A percentile compares a stretch with the other conserved stretches of the same genome.
Evolutionary conservation across 148 eudicot species (phyloP).

Genomic region (Spergularia bocconei): DNA sequence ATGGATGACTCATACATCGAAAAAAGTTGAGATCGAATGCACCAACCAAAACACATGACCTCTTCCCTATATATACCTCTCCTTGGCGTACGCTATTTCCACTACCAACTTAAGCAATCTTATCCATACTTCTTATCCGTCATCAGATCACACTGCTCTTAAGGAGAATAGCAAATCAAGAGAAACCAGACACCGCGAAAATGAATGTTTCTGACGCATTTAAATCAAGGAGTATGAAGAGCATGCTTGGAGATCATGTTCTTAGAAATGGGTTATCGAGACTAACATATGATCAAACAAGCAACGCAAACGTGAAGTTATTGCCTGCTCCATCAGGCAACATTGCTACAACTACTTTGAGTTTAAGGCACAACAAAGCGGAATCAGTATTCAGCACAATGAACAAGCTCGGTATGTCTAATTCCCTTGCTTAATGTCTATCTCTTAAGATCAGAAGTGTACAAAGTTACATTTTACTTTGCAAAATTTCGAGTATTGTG

Average conservation of each 20-base stretch:
- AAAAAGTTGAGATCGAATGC: background rate
- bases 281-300: background rate
- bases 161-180: background rate
- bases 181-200: background rate
- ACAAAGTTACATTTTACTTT: background rate
- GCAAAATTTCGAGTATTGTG: background rate
- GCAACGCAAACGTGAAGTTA: background rate
- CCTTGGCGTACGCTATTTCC: background rate
- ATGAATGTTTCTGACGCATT: slow-evolving; percentile 13
- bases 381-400: background rate
- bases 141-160: background rate
- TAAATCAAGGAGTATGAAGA: slow-evolving; percentile 18
- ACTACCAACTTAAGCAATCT: background rate
- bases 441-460: too few species aligned
- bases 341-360: background rate
- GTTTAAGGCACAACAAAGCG: background rate
- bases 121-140: background rate
- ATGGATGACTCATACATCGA: background rate
- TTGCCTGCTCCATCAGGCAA: background rate
- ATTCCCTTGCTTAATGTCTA: background rate
- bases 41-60: background rate
- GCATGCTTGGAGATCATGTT: slow-evolving; percentile 18
- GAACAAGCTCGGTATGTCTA: slow-evolving; percentile 13
- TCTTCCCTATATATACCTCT: slow-evolving; percentile 7
- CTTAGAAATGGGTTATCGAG: background rate